Evolutionary conservation across 23 red algal species (phyloP), one percentile per base, ranked within the genome.

Genomic region (Gracilariopsis chorda): DNA sequence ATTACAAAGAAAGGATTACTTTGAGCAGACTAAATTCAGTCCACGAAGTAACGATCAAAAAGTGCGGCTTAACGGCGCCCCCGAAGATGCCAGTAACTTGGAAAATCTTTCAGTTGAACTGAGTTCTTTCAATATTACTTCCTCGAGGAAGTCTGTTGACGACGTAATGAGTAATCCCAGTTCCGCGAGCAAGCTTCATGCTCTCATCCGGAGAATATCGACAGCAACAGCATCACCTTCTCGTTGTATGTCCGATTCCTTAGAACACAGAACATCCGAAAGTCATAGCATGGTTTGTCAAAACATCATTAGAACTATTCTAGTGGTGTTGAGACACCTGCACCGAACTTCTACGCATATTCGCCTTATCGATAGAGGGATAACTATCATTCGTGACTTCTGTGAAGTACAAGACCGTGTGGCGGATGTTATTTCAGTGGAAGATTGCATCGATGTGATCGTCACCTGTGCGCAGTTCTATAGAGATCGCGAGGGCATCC

Each of bases 221-320:
- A 70, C 63, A 17, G 63, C 63, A 42, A 70, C 63, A 3, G 63
- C 63, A 42, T 70, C 63, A 37, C 63, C 63, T 2, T 13, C 43
- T 12, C 63, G 13, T 70, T 37, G 63, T 70, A 21, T 70, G 24
- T 70, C 63, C 24, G 20, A 17, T n/a, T 70, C 34, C 34, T 42
- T 37, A 37, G 43, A 70, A 37, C 63, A 20, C 39, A 70, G 23
- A 19, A 42, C 35, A 42, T 34, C 63, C 43, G 7, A n/a, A 37
- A 30, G 63, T 37, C n/a, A 70, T n/a, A 70, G 63, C 35, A 30
- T 70, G 39, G 63, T 70, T 70, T 78, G 73, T 53, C 47, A 51
- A 51, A 88, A 77, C 68, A 88, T 88, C 67, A 76, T 88, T 10
- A 75, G 67, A 43, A 75, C 51, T 21, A 56, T 88, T 75, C 63